Percentiles rank a stretch among this genome's conserved stretches.
Evolutionary conservation across 331 rosid genomes (phyloP).

Genomic region (Rhamnella rubrinervis): DNA sequence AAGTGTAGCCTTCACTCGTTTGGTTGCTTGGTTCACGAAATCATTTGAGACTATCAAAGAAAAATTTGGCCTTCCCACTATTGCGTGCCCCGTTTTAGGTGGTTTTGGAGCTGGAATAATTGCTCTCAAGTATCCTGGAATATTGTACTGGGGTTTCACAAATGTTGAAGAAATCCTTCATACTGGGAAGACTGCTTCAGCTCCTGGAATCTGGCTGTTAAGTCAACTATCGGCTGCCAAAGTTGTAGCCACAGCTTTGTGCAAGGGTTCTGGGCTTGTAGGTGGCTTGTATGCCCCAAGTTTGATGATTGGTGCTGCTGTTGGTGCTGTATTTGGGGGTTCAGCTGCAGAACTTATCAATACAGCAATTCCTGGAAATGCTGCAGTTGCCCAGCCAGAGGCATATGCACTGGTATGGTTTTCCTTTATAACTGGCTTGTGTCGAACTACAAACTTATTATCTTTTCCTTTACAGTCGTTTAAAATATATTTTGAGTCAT

Average conservation of each 20-base stretch:
- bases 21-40: slow-evolving; percentile 83
- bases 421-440: slow-evolving; percentile 6
- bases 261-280: slow-evolving; percentile 98
- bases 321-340: slow-evolving; percentile 99
- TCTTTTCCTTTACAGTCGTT: neutral
- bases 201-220: slow-evolving; percentile 98
- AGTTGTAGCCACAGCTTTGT: slow-evolving; percentile 93
- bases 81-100: slow-evolving; percentile 95
- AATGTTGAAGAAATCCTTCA: slow-evolving; percentile 98
- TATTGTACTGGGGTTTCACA: slow-evolving; percentile 97
- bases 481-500: slow-evolving; percentile 11
- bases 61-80: slow-evolving; percentile 73
- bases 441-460: neutral
- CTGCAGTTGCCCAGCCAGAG: slow-evolving; percentile 96
- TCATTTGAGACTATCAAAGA: slow-evolving; percentile 76
- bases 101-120: slow-evolving; percentile 96
- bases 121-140: slow-evolving; percentile 99
- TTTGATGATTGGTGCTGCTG: slow-evolving; percentile 99
- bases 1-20: slow-evolving; percentile 81
- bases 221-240: slow-evolving; percentile 81
- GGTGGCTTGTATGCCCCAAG: slow-evolving; percentile 99
- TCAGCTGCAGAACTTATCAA: slow-evolving; percentile 85
- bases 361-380: slow-evolving; percentile 91
- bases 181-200: slow-evolving; percentile 90
- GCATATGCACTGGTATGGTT: slow-evolving; percentile 90